These are phyloP conservation scores for Spinacia oleracea DNA, from an alignment of 179 eudicot genomes.

Conservation along the genomic window DNA sequence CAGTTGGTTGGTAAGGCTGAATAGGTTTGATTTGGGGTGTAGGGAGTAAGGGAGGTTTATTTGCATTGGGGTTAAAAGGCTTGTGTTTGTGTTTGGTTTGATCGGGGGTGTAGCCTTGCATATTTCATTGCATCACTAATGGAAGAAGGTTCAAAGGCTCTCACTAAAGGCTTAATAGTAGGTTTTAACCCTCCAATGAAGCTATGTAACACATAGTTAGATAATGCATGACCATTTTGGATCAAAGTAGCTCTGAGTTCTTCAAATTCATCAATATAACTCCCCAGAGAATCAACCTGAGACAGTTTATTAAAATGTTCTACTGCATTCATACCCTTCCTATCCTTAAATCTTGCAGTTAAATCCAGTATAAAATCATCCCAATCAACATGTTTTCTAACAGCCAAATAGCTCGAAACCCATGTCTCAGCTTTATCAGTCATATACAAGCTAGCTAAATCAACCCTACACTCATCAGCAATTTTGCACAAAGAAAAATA, in stretches of 20 bases:
- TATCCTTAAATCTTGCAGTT: constrained; percentile 1
- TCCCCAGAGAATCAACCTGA: neutral
- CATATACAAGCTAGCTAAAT: too few species aligned
- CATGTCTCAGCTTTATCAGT: neutral
- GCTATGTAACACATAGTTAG: neutral
- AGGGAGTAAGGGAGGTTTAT: too few species aligned
- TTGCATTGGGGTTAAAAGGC: too few species aligned
- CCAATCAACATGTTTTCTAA: neutral
- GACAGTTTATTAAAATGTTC: neutral
- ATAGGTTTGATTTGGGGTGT: too few species aligned
- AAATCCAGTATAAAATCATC: neutral
- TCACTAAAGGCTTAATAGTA: neutral
- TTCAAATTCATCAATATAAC: neutral
- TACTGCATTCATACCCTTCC: neutral
- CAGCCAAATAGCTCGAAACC: neutral
- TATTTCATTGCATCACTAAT: neutral
- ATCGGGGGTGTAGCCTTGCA: neutral
- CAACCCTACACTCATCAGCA: too few species aligned
- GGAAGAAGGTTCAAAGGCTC: neutral
- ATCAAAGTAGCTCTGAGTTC: neutral
- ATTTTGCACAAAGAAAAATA: too few species aligned
- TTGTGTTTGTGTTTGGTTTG: too few species aligned
- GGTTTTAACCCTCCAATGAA: neutral
- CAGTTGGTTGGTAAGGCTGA: too few species aligned
- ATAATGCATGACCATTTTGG: neutral